A percentile compares a stretch with the other conserved stretches of the same genome.
phyloP scores from a whole-genome alignment of 805 yeast genomes.

The Cyberlindnera meyerae region DNA sequence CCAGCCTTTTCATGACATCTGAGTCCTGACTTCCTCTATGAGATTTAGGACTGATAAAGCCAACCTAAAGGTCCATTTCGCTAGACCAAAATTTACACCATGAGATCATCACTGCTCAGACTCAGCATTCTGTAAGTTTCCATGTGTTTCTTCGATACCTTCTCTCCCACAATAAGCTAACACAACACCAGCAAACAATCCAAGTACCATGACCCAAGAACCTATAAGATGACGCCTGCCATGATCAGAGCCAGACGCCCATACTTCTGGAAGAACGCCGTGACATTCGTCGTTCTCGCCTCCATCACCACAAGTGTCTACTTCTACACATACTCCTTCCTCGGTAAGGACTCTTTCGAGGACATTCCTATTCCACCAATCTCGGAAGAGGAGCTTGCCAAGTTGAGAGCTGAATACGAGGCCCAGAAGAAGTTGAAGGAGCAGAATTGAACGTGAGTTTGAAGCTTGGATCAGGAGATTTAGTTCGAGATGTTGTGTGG shows the following conservation, averaged over 20 bases:
- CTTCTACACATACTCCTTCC: constrained; percentile 55
- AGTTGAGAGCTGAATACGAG: constrained; percentile 70
- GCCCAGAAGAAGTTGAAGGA: constrained; percentile 24
- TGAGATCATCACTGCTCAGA: constrained; percentile 9
- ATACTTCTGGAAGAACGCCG: constrained; percentile 71
- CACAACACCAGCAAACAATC: constrained; percentile 29
- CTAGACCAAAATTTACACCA: constrained; percentile 1
- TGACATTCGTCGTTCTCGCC: constrained; percentile 52
- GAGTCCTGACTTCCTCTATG: too few species aligned
- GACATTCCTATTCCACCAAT: constrained; percentile 96
- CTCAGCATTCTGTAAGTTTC: constrained; percentile 5
- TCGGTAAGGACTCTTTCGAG: constrained; percentile 74
- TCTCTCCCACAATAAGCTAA: constrained; percentile 7
- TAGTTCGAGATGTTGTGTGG: too few species aligned
- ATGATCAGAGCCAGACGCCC: constrained; percentile 87
- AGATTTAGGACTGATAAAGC: too few species aligned
- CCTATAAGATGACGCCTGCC: constrained; percentile 90
- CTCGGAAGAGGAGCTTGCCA: constrained; percentile 66
- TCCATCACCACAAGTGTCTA: constrained; percentile 69
- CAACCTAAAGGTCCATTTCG: too few species aligned
- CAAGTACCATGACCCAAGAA: constrained; percentile 56
- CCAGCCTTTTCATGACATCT: too few species aligned
- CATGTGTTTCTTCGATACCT: too few species aligned
- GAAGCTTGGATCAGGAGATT: too few species aligned
- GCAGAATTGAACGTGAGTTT: too few species aligned